Evolutionary conservation across 2,329 filamentous ascomycete species (phyloP).

Genomic region (Endothia cerciana): DNA sequence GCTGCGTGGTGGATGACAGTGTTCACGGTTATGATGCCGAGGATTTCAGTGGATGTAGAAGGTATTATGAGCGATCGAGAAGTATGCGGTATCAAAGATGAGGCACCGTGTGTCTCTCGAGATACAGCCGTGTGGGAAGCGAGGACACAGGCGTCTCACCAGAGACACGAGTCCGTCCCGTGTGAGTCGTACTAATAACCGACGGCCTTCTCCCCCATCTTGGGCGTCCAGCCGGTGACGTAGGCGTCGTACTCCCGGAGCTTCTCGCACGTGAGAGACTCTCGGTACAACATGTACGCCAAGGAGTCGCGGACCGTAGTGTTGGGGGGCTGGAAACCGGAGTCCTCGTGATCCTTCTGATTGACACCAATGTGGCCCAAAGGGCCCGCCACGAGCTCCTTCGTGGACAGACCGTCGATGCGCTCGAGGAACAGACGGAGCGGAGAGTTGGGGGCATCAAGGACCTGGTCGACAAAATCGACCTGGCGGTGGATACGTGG

Average conservation of each 20-base stretch:
- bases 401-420: slow-evolving; percentile 3
- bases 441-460: background rate
- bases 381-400: background rate
- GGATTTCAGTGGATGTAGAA: too few species aligned
- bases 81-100: too few species aligned
- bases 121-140: too few species aligned
- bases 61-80: too few species aligned
- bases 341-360: background rate
- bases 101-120: too few species aligned
- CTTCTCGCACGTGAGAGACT: slow-evolving; percentile 5
- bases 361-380: background rate
- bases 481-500: background rate
- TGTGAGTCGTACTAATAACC: background rate
- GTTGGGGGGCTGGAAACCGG: background rate
- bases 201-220: background rate
- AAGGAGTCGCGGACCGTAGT: background rate
- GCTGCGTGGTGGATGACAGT: too few species aligned
- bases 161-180: background rate
- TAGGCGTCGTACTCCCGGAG: background rate
- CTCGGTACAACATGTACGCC: background rate
- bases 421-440: background rate
- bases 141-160: background rate
- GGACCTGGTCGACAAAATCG: background rate
- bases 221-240: background rate
- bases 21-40: too few species aligned